Evolutionary conservation across 257 asterid species (phyloP).

Genomic region (Solanum paucissectum): DNA sequence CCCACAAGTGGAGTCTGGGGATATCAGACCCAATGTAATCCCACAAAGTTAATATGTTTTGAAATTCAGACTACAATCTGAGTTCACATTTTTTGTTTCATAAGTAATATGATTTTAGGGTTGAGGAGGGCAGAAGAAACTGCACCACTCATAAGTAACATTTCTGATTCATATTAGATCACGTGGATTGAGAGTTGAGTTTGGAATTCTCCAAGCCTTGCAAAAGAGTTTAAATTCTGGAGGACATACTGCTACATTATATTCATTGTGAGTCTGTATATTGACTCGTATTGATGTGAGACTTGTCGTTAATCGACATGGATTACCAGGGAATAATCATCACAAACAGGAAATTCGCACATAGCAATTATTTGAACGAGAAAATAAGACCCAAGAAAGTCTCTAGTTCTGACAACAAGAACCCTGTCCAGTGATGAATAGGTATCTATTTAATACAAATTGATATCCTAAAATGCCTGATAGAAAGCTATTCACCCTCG

Average conservation of each 20-base stretch:
- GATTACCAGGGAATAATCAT: not conserved
- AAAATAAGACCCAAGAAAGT: not conserved
- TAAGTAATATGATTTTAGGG: not conserved
- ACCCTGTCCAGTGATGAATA: not conserved
- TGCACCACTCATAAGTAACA: not conserved
- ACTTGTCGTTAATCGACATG: not conserved
- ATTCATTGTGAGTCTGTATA: not conserved
- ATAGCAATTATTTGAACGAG: not conserved
- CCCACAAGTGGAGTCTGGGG: not conserved
- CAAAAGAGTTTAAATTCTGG: not conserved
- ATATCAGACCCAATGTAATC: not conserved
- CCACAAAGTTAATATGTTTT: not conserved
- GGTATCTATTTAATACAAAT: not conserved
- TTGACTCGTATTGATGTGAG: not conserved
- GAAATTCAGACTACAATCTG: not conserved
- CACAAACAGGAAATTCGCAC: not conserved
- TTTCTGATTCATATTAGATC: not conserved
- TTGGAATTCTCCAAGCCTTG: not conserved
- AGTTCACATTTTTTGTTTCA: not conserved
- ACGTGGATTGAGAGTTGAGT: not conserved
- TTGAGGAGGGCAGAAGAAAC: not conserved
- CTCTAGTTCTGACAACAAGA: not conserved
- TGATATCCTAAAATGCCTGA: not conserved
- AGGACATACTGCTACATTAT: not conserved
- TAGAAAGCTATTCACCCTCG: not conserved